A percentile compares a stretch with the other conserved stretches of the same genome.
Conservation (phyloP, 805 yeast genomes). For the Nakazawaea anatomiae region DNA sequence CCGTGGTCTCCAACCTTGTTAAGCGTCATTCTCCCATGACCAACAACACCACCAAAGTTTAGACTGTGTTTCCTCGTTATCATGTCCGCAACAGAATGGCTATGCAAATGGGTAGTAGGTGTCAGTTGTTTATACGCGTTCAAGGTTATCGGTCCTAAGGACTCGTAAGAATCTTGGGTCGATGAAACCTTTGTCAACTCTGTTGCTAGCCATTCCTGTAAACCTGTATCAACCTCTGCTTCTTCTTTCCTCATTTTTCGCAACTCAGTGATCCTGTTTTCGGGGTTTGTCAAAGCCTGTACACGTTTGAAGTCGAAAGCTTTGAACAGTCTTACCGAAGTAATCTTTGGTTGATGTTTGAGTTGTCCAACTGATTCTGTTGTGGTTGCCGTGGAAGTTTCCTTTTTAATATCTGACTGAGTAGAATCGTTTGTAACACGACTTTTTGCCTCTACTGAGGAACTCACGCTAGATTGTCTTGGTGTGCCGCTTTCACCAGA, state of each 20-base stretch:
- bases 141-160: conserved; percentile 50
- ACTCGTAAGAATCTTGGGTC: conserved; percentile 27
- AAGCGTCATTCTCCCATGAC: conserved; percentile 43
- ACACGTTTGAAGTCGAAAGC: conserved; percentile 32
- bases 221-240: conserved; percentile 44
- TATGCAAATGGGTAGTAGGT: conserved; percentile 29
- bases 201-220: conserved; percentile 46
- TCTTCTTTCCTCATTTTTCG: conserved; percentile 38
- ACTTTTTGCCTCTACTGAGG: conserved; percentile 13
- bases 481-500: not conserved
- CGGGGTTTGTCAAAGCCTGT: conserved; percentile 32
- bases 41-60: conserved; percentile 36
- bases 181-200: conserved; percentile 35
- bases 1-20: conserved; percentile 42
- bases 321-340: not conserved
- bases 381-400: conserved; percentile 1
- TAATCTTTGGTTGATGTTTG: not conserved
- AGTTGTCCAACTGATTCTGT: conserved; percentile 24
- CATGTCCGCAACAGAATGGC: conserved; percentile 33
- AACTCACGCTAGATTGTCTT: conserved; percentile 15
- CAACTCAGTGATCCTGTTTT: conserved; percentile 34
- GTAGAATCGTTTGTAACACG: conserved; percentile 11
- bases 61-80: conserved; percentile 42
- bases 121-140: conserved; percentile 64
- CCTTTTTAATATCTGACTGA: conserved; percentile 12